phyloP scores from a whole-genome alignment of 768 basidiomycete genomes.

The Favolaschia claudopus region DNA sequence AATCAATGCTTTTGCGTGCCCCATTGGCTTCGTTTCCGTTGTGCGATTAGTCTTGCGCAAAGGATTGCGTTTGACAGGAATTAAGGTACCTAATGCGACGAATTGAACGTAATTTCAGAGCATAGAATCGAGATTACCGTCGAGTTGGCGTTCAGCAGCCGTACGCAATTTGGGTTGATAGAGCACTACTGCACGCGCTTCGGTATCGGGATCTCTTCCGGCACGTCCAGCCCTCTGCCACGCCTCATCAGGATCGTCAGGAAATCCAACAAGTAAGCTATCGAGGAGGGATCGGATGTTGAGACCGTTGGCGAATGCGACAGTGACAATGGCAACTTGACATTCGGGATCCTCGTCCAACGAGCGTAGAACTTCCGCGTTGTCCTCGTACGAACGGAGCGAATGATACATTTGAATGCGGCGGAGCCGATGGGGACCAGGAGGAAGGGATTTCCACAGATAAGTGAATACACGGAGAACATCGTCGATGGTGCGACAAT shows the following conservation, averaged over 20 bases:
- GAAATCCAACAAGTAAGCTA: not conserved
- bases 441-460: not conserved
- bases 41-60: no score
- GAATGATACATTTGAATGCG: not conserved
- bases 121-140: not conserved
- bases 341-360: constrained; percentile 1
- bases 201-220: not conserved
- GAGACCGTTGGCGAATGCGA: constrained; percentile 6
- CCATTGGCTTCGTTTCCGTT: not conserved
- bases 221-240: constrained; percentile 5
- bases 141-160: not conserved
- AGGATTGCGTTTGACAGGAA: no score
- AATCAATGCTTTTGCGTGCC: not conserved
- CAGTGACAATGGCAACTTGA: constrained; percentile 1
- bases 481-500: not conserved
- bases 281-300: not conserved
- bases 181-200: not conserved
- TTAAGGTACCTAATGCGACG: no score
- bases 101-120: no score
- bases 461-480: not conserved
- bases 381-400: not conserved
- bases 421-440: not conserved
- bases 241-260: not conserved
- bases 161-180: not conserved
- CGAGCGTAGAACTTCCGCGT: not conserved